Evolutionary conservation across 208 protist genomes (phyloP).

Genomic region (Acanthamoeba lenticulata): DNA sequence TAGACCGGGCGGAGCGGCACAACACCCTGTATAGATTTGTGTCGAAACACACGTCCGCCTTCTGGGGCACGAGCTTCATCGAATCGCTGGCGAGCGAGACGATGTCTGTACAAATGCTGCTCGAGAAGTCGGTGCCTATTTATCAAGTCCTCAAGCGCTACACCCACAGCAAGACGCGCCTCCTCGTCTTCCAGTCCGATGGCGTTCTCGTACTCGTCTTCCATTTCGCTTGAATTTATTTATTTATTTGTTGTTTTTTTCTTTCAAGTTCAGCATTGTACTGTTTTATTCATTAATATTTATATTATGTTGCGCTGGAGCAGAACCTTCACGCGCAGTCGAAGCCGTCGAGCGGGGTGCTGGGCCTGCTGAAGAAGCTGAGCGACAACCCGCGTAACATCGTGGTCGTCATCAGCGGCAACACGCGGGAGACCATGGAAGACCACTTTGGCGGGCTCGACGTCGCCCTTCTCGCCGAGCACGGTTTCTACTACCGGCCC

Average conservation of each 20-base stretch:
- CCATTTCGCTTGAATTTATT: no score
- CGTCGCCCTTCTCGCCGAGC: slow-evolving; percentile 30
- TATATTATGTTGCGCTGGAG: no score
- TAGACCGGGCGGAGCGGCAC: slow-evolving; percentile 32
- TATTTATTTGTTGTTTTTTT: not conserved
- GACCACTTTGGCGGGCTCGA: not conserved
- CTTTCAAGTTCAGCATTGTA: not conserved
- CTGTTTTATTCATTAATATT: not conserved
- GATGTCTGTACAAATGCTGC: slow-evolving; percentile 58
- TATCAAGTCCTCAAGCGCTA: slow-evolving; percentile 51
- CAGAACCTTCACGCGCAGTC: not conserved
- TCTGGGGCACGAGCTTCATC: slow-evolving; percentile 56
- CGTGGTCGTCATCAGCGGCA: slow-evolving; percentile 45
- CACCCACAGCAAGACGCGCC: slow-evolving; percentile 3
- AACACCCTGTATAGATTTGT: slow-evolving; percentile 62
- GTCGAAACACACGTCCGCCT: slow-evolving; percentile 43
- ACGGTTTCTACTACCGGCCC: slow-evolving; percentile 46
- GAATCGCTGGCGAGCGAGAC: slow-evolving; percentile 39
- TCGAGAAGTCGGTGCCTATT: slow-evolving; percentile 42
- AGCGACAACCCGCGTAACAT: slow-evolving; percentile 7
- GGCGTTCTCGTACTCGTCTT: not conserved
- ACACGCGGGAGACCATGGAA: slow-evolving; percentile 12
- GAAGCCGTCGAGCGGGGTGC: not conserved
- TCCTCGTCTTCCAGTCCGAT: slow-evolving; percentile 34
- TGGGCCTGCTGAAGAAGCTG: slow-evolving; percentile 41